Evolutionary conservation across 805 yeast species (phyloP), one percentile per base, ranked within the genome.

Genomic region (Kodamaea leandrae): DNA sequence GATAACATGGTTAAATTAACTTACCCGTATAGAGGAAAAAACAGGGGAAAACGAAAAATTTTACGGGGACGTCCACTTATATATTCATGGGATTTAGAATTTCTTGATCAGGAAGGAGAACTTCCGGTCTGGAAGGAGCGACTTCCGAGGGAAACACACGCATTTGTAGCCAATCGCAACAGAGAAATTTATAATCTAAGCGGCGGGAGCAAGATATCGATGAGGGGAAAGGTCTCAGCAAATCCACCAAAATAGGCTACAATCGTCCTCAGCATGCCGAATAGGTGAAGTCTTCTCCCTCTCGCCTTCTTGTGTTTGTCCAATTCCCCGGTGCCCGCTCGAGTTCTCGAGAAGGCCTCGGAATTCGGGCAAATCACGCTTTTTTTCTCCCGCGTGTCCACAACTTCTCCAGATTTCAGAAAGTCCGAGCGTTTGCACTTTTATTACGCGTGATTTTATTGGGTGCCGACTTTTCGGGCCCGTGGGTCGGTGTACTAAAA

Each of bases 1-100:
- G 73, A 66, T 58, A 68, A 69, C 74, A 68, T 68, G 35, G 43
- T 49, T 47, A 23, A 39, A 19, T 15, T 38, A 32, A 32, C 36
- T 25, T 16, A 21, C 30, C 37, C 13, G 15, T 35, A 25, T n/a
- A n/a, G n/a, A n/a, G 38, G 36, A 34, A 39, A 39, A 35, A 40
- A 38, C 21, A 28, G 16, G 32, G 24, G 32, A 26, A 36, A 36
- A 14, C 19, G 15, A 35, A 35, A 25, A 13, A 19, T 41, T 34
- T 37, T 14, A 33, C 29, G 41, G 43, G 44, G 27, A 30, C 24
- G 18, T 37, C 34, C 32, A 19, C 32, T 29, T 44, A 25, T 41
- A 37, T 36, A 42, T 30, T 16, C 17, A 21, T 25, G n/a, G 21
- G 30, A 25, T 16, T 32, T 35, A 15, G 37, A 10, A 28, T 24